phyloP scores from a whole-genome alignment of 1,284 basidiomycete species.

The Rhizoctonia solani region DNA sequence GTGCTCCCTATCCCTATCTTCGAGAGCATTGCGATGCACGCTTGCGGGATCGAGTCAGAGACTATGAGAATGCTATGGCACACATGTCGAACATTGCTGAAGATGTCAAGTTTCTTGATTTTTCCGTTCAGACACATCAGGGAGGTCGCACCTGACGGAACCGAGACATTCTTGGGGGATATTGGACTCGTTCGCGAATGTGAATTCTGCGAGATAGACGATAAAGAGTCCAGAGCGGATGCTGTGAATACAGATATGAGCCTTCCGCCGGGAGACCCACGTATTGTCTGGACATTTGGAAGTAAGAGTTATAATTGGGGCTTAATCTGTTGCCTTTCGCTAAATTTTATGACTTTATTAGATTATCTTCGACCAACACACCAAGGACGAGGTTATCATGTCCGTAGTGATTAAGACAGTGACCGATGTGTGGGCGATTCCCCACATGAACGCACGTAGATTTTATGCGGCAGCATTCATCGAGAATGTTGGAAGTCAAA shows the following conservation, averaged over 20 bases:
- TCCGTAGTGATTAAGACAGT: slow-evolving; percentile 57
- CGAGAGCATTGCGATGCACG: slow-evolving; percentile 34
- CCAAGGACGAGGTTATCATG: slow-evolving; percentile 70
- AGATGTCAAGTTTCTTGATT: slow-evolving; percentile 12
- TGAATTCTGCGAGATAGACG: slow-evolving; percentile 31
- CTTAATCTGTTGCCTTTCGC: background rate
- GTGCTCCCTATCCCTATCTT: slow-evolving; percentile 37
- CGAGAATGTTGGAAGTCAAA: slow-evolving; percentile 60
- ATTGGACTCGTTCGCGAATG: slow-evolving; percentile 26
- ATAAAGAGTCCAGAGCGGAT: slow-evolving; percentile 32
- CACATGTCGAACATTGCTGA: slow-evolving; percentile 6
- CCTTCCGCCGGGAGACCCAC: slow-evolving; percentile 31
- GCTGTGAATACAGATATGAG: slow-evolving; percentile 28
- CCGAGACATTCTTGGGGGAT: slow-evolving; percentile 36
- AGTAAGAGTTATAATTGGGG: slow-evolving; percentile 31
- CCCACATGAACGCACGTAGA: slow-evolving; percentile 57
- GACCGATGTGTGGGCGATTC: slow-evolving; percentile 59
- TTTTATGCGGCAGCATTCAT: slow-evolving; percentile 53
- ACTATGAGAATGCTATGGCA: slow-evolving; percentile 20
- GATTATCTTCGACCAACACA: slow-evolving; percentile 61
- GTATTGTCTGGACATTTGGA: slow-evolving; percentile 37
- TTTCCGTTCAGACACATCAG: slow-evolving; percentile 37
- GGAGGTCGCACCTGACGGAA: slow-evolving; percentile 35
- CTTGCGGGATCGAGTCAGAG: slow-evolving; percentile 1
- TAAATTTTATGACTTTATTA: slow-evolving; percentile 40